Conservation (phyloP, 192 early-diverging fungal genomes). For the Glomus cerebriforme region DNA sequence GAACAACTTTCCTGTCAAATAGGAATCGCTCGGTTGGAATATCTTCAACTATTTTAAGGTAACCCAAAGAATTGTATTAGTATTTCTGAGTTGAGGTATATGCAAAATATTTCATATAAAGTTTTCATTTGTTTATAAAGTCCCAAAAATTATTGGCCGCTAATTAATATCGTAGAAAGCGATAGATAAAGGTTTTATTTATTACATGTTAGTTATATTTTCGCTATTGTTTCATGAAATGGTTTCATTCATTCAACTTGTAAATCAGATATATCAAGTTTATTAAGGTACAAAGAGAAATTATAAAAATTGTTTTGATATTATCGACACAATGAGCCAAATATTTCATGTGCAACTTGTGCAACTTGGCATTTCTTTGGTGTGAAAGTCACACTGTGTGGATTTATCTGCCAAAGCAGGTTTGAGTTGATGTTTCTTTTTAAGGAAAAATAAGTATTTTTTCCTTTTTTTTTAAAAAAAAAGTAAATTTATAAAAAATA, state of each 20-base stretch:
- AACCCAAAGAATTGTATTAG: slow-evolving; percentile 8
- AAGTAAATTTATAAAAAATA: no score
- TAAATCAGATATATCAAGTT: background rate
- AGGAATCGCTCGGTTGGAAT: slow-evolving; percentile 1
- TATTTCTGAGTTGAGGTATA: background rate
- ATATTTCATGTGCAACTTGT: no score
- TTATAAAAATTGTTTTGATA: no score
- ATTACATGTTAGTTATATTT: background rate
- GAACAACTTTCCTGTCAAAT: background rate
- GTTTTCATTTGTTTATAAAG: background rate
- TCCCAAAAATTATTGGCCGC: background rate
- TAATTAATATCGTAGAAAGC: no score
- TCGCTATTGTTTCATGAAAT: slow-evolving; percentile 3
- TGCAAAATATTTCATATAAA: background rate
- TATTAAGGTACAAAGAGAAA: slow-evolving; percentile 10
- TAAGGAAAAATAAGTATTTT: no score
- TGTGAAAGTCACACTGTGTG: no score
- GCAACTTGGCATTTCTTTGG: no score
- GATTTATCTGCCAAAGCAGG: no score
- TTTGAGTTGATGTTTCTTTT: no score
- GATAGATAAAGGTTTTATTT: no score
- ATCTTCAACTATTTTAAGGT: background rate
- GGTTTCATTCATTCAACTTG: slow-evolving; percentile 1
- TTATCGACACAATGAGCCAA: no score
- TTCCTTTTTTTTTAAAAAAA: no score